A percentile compares a stretch with the other conserved stretches of the same genome.
phyloP scores from a whole-genome alignment of 106 monocot genomes.

The Gastrodia elata region DNA sequence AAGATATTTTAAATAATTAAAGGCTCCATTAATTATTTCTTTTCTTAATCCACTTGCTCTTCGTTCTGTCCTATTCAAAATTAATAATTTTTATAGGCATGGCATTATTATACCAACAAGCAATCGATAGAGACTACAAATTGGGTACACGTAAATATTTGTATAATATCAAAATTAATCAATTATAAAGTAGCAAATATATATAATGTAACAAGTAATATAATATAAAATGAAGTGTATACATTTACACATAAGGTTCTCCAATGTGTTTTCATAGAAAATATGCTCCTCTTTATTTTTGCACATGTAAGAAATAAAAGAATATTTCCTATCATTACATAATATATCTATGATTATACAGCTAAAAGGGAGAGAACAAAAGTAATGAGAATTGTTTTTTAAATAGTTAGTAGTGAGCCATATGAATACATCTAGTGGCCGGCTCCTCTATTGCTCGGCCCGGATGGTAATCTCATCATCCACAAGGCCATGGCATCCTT shows the following conservation, averaged over 20 bases:
- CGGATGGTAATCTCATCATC: constrained; percentile 4
- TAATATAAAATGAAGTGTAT: too few species aligned
- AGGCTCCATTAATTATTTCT: too few species aligned
- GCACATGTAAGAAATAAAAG: background rate
- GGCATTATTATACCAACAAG: too few species aligned
- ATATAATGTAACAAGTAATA: background rate
- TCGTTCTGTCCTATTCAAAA: too few species aligned
- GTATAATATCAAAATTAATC: too few species aligned
- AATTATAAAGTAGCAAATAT: too few species aligned
- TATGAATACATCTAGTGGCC: background rate
- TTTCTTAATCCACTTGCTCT: too few species aligned
- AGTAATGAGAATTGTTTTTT: background rate
- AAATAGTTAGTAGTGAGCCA: background rate
- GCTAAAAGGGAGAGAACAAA: background rate
- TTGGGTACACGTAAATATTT: too few species aligned
- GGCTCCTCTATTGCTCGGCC: background rate
- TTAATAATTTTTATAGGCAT: too few species aligned
- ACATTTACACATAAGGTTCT: too few species aligned
- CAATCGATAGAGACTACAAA: too few species aligned
- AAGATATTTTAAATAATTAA: too few species aligned
- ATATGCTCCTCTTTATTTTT: background rate
- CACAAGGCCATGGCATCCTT: background rate
- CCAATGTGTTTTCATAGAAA: background rate
- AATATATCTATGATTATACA: background rate
- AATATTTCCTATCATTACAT: background rate